phyloP scores from a whole-genome alignment of 2,329 filamentous ascomycete species.

The Colletotrichum theobromicola region DNA sequence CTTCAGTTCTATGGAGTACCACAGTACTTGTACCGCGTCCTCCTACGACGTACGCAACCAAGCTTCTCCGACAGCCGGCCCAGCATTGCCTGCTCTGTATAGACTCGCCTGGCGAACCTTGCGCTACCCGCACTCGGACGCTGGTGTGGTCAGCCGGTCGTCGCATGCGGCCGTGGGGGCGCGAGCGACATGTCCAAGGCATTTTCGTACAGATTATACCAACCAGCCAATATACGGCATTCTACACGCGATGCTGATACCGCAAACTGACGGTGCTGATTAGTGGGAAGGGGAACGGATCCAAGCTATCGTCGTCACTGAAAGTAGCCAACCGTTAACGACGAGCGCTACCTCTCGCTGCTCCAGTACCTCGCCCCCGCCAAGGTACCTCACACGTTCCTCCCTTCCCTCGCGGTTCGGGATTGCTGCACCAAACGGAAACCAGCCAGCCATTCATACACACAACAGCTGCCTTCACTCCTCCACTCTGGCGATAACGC shows the following conservation, averaged over 20 bases:
- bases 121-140: slow-evolving; percentile 17
- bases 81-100: background rate
- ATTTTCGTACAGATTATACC: background rate
- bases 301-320: slow-evolving; percentile 2
- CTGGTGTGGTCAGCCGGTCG: slow-evolving; percentile 4
- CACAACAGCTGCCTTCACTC: background rate
- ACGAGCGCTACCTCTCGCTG: background rate
- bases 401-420: background rate
- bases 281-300: background rate
- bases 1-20: background rate
- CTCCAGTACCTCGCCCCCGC: background rate
- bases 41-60: too few relatives aligned
- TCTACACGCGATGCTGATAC: background rate
- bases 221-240: background rate
- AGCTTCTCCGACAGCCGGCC: background rate
- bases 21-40: background rate
- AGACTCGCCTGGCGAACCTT: background rate
- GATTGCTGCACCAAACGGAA: background rate
- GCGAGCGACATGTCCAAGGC: background rate
- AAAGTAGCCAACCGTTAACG: background rate
- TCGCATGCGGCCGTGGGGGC: slow-evolving; percentile 16
- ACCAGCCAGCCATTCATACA: background rate
- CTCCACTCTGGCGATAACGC: slow-evolving; percentile 5
- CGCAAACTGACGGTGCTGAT: background rate
- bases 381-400: background rate